These are phyloP conservation scores for Pseudomonodictys pantanalensis DNA, from an alignment of 495 filamentous ascomycete species.

Conservation along the genomic window DNA sequence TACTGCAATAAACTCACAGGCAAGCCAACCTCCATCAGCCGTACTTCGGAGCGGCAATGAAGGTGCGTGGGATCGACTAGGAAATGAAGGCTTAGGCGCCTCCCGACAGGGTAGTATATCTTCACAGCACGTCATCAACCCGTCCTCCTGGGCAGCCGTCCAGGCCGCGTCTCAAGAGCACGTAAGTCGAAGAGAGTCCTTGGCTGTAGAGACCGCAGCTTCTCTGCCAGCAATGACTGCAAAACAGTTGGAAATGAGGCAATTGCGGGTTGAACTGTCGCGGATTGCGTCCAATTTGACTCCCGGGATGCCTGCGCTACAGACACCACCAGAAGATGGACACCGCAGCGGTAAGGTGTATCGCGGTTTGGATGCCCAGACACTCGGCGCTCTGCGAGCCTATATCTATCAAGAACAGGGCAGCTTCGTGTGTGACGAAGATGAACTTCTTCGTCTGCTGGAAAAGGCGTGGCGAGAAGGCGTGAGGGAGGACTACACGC, in stretches of 20 bases:
- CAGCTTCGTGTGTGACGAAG: slow-evolving; percentile 4
- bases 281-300: slow-evolving; percentile 14
- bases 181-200: not conserved
- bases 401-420: slow-evolving; percentile 10
- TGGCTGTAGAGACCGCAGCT: not conserved
- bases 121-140: not conserved
- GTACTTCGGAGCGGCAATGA: not conserved
- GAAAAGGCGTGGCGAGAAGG: slow-evolving; percentile 18
- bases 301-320: not conserved
- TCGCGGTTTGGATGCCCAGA: slow-evolving; percentile 3
- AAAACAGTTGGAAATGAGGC: not conserved
- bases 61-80: not conserved
- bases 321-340: not conserved
- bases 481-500: not conserved
- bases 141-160: not conserved
- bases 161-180: not conserved
- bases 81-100: not conserved
- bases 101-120: not conserved
- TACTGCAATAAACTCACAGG: not conserved
- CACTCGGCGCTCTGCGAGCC: slow-evolving; percentile 8
- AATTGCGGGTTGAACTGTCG: slow-evolving; percentile 4
- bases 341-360: not conserved
- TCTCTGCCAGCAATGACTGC: not conserved
- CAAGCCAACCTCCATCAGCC: not conserved
- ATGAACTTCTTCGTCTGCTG: slow-evolving; percentile 16